Evolutionary conservation across 2,329 filamentous ascomycete species (phyloP).

Genomic region (Fusarium sp.): DNA sequence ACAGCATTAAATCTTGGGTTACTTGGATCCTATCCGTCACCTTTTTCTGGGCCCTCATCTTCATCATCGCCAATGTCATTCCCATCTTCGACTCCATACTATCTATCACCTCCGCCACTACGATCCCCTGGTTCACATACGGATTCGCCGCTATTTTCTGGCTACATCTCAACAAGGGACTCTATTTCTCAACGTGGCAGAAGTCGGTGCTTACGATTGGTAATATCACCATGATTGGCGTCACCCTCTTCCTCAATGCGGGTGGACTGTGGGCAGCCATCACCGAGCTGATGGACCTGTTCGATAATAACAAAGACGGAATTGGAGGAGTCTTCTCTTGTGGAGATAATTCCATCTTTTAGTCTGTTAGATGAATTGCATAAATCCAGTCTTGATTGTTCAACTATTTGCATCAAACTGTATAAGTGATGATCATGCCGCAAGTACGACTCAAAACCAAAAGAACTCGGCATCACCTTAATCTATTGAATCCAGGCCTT

Average conservation of each 20-base stretch:
- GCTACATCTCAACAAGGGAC: slow-evolving; percentile 43
- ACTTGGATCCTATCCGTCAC: slow-evolving; percentile 46
- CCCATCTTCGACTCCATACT: slow-evolving; percentile 52
- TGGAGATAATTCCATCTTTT: slow-evolving; percentile 44
- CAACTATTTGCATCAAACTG: no score
- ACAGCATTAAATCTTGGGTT: slow-evolving; percentile 48
- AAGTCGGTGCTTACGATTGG: slow-evolving; percentile 36
- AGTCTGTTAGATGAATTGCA: rapidly evolving
- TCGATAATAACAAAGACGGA: slow-evolving; percentile 21
- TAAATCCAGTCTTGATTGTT: not conserved
- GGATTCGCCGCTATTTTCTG: slow-evolving; percentile 47
- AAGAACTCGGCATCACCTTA: no score
- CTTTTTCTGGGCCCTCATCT: slow-evolving; percentile 47
- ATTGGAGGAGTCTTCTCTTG: slow-evolving; percentile 46
- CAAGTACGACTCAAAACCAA: no score
- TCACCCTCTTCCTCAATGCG: slow-evolving; percentile 46
- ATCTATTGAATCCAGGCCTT: no score
- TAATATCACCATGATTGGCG: slow-evolving; percentile 41
- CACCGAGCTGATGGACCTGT: slow-evolving; percentile 44
- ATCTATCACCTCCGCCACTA: slow-evolving; percentile 47
- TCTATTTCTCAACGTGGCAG: slow-evolving; percentile 40
- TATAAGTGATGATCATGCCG: no score
- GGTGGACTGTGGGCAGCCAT: slow-evolving; percentile 48
- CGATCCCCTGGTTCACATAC: slow-evolving; percentile 50
- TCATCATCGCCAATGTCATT: slow-evolving; percentile 50